Conservation (phyloP, 2,329 filamentous ascomycete genomes). For the Aspergillus candidus region DNA sequence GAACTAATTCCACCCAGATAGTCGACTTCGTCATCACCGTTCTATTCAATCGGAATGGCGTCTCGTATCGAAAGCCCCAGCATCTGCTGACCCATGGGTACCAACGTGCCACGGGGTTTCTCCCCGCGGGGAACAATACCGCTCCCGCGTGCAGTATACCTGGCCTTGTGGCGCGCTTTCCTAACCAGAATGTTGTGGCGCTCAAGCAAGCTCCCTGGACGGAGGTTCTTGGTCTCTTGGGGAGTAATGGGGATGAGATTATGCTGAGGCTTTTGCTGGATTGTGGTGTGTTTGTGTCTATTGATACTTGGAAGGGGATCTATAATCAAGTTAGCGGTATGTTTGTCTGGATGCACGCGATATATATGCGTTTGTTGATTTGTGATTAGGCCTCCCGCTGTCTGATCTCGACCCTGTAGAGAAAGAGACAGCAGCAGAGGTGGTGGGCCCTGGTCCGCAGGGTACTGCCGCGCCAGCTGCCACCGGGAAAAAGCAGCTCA, state of each 20-base stretch:
- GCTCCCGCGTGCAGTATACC: constrained; percentile 50
- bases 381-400: constrained; percentile 24
- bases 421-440: background rate
- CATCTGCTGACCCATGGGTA: constrained; percentile 84
- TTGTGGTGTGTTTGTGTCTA: constrained; percentile 65
- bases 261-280: constrained; percentile 73
- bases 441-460: no score
- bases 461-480: no score
- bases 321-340: constrained; percentile 74
- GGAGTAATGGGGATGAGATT: constrained; percentile 65
- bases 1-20: constrained; percentile 46
- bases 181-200: constrained; percentile 63
- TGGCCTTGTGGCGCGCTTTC: constrained; percentile 57
- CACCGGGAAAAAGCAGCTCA: background rate
- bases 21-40: constrained; percentile 72
- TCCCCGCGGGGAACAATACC: constrained; percentile 20
- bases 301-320: constrained; percentile 57
- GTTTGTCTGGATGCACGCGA: constrained; percentile 10
- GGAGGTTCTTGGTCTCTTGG: constrained; percentile 65
- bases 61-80: constrained; percentile 49
- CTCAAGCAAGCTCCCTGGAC: constrained; percentile 71
- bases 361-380: no score
- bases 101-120: constrained; percentile 43
- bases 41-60: constrained; percentile 59
- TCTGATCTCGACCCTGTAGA: constrained; percentile 24